Evolutionary conservation across 1,284 basidiomycete genomes (phyloP), one percentile per base, ranked within the genome.

Genomic region (Cryptococcus neoformans): DNA sequence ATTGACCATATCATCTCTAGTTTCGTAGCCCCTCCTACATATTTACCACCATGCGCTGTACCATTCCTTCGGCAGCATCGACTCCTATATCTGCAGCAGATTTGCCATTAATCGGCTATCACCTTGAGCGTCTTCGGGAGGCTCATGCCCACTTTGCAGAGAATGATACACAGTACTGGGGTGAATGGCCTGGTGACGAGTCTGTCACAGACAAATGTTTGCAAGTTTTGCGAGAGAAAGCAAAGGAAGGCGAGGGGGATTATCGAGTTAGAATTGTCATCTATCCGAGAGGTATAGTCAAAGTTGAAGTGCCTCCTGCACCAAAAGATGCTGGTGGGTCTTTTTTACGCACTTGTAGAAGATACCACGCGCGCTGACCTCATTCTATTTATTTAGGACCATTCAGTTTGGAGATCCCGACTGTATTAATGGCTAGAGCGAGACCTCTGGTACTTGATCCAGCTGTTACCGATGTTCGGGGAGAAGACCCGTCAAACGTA

Each of bases 1-100:
- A 51, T 64, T 63, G 60, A 64, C 48, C 6, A 11, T 35, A 14
- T n/a, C 14, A 28, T 35, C 14, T 28, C 4, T 28, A 47, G 45
- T 12, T 83, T 46, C 76, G 81, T 11, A 84, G 86, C 8, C 91
- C 40, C 12, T 21, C 45, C 34, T 47, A 47, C 1, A 56, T 75
- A 16, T 75, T 76, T 60, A 69, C 70, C 12, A 76, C 74, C 3
- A 55, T 66, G 28, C 66, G 74, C 21, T 21, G 21, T 21, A 21
- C 21, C 21, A 21, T 21, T 21, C 21, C 21, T 21, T 21, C 21
- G 21, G 21, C 21, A 21, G 21, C 21, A 21, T 21, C 21, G 21
- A 21, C 21, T 21, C 21, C 21, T 21, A 21, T 21, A 21, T 21
- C 21, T 21, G 21, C 21, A 21, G 21, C 21, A 21, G 21, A 21